Conservation (phyloP, 2,329 filamentous ascomycete genomes). For the Colletotrichum karsti region DNA sequence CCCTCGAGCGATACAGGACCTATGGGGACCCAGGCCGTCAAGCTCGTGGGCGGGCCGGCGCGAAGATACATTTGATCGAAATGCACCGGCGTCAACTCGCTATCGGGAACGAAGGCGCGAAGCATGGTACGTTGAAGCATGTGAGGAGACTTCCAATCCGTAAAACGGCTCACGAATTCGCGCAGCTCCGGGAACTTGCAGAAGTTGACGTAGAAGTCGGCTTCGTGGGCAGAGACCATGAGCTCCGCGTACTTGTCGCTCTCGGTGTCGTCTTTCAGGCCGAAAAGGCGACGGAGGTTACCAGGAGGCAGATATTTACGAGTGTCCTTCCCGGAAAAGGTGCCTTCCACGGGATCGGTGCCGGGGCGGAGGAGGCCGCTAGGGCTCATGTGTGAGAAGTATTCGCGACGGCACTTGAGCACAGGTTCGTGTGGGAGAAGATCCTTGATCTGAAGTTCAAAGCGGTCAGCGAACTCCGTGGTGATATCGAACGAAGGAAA, state of each 20-base stretch:
- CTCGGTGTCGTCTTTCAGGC: background rate
- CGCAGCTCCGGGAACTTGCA: conserved; percentile 17
- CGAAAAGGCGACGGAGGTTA: conserved; percentile 6
- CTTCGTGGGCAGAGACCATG: conserved; percentile 3
- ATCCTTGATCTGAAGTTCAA: background rate
- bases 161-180: conserved; percentile 13
- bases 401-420: conserved; percentile 19
- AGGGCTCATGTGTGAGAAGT: conserved; percentile 26
- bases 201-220: conserved; percentile 13
- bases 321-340: conserved; percentile 15
- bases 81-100: conserved; percentile 66
- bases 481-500: background rate
- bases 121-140: conserved; percentile 53
- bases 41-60: conserved; percentile 59
- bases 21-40: conserved; percentile 67
- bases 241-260: conserved; percentile 17
- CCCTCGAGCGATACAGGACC: conserved; percentile 61
- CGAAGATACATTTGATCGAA: conserved; percentile 68
- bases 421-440: conserved; percentile 14
- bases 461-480: too few species aligned
- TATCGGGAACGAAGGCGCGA: conserved; percentile 63
- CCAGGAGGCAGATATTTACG: conserved; percentile 3
- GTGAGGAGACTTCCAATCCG: background rate
- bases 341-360: conserved; percentile 23
- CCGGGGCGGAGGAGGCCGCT: conserved; percentile 23